Base-by-base conservation (phyloP, 2,329 filamentous ascomycete genomes). In the Aspergillus pseudoviridinutans region DNA sequence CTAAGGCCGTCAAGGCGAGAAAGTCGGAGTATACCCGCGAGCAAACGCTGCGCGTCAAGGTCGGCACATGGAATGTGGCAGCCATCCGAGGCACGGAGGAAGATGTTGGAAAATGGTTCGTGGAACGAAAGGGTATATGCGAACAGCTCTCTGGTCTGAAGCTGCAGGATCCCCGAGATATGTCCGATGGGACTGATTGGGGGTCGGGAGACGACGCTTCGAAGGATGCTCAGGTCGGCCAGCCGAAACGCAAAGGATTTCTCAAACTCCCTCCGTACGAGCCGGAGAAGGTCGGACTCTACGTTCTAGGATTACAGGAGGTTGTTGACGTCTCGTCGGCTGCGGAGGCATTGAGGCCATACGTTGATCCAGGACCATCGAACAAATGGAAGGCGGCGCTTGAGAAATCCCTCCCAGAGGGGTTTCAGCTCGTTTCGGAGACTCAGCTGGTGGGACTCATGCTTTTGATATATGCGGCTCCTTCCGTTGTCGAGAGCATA, bases 31-130 rank as follows among this genome's bases (percentile, higher is more conserved):
- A 92, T 72, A 88, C 89, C 27, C 84, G 87, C 41, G 84, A 87
- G 47, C 87, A 87, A 71, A 83, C 83, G 52, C 85, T 96, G 65
- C 87, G 87, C 63, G 84, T 99, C 74, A 97, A 97, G 76, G 83
- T 99, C 53, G 94, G 93, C 46, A 89, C 90, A 0, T 99, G 94
- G 94, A 99, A 99, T 74, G 91, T 96, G 17, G 94, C 92, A 3
- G 87, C 88, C 1, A 87, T 89, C 62, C 86, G 90, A 12, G 91
- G 90, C 25, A 92, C 91, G 0, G 92, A 96, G 73, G 90, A 91
- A 64, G 94, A 97, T 70, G 78, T 99, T 4, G 89, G 86, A 7
- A 85, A 84, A 32, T 99, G 94, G 94, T 97, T 99, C 71, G 83
- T 95, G 7, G 80, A 86, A 10, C 90, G 88, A 17, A 84, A 89